Conservation (phyloP, 331 rosid genomes). For the Quercus phellos region DNA sequence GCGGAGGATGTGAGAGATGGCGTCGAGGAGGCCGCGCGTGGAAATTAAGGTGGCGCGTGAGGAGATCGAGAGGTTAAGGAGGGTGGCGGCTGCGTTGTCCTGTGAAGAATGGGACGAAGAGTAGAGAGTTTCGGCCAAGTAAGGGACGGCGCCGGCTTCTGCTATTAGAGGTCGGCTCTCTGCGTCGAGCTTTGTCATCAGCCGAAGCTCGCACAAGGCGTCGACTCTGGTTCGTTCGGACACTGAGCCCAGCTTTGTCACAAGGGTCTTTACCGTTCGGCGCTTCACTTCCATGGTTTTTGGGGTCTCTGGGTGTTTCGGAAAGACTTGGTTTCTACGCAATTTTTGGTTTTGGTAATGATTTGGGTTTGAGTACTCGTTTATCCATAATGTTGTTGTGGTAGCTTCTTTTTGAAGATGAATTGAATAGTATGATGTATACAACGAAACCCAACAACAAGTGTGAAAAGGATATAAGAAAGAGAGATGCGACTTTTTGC, state of each 20-base stretch:
- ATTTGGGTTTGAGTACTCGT: too few relatives aligned
- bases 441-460: too few relatives aligned
- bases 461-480: too few relatives aligned
- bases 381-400: too few relatives aligned
- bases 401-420: too few relatives aligned
- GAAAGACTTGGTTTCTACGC: too few relatives aligned
- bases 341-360: too few relatives aligned
- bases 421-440: too few relatives aligned
- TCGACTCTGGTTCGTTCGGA: conserved; percentile 58
- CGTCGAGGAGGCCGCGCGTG: conserved; percentile 85
- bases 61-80: conserved; percentile 78
- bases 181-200: conserved; percentile 61
- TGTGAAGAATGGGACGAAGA: conserved; percentile 56
- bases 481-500: not conserved
- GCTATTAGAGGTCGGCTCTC: conserved; percentile 67
- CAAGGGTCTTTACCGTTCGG: conserved; percentile 41
- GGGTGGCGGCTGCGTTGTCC: conserved; percentile 83
- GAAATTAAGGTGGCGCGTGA: conserved; percentile 52
- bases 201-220: conserved; percentile 59
- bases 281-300: conserved; percentile 48
- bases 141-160: conserved; percentile 71
- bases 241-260: conserved; percentile 73
- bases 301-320: too few relatives aligned
- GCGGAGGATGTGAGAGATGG: conserved; percentile 64
- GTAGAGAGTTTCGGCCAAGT: conserved; percentile 61